These are phyloP conservation scores for Trametes cinnabarina DNA, from an alignment of 768 basidiomycete species.

Conservation along the genomic window DNA sequence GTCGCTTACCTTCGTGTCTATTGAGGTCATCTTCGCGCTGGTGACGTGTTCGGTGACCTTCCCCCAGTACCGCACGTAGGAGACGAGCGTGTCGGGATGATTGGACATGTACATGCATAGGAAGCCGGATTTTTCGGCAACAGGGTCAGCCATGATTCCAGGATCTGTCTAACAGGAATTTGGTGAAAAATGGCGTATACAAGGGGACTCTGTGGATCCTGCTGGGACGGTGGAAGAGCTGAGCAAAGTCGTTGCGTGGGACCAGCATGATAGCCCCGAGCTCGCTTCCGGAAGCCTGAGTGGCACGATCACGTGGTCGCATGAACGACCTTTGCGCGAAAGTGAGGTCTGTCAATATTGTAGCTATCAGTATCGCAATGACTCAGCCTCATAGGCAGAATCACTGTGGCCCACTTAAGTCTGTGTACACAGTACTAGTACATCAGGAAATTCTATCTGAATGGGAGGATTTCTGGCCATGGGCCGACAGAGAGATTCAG, in stretches of 20 bases:
- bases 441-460: too few relatives aligned
- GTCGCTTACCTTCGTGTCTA: constrained; percentile 54
- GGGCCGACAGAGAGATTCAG: too few relatives aligned
- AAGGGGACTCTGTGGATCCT: background rate
- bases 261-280: background rate
- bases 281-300: too few relatives aligned
- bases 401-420: too few relatives aligned
- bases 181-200: background rate
- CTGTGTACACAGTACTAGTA: too few relatives aligned
- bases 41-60: constrained; percentile 53
- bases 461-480: too few relatives aligned
- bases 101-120: constrained; percentile 82
- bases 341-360: too few relatives aligned
- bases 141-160: constrained; percentile 59
- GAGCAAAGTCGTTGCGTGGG: background rate
- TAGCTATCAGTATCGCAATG: too few relatives aligned
- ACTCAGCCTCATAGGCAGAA: too few relatives aligned
- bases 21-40: constrained; percentile 69
- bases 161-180: background rate
- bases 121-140: constrained; percentile 72
- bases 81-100: constrained; percentile 82
- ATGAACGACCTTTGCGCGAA: too few relatives aligned
- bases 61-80: constrained; percentile 77
- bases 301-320: background rate
- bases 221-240: too few relatives aligned